These are phyloP conservation scores for Nakaseomyces kungkrabaensis DNA, from an alignment of 1,139 yeast species.

Conservation along the genomic window DNA sequence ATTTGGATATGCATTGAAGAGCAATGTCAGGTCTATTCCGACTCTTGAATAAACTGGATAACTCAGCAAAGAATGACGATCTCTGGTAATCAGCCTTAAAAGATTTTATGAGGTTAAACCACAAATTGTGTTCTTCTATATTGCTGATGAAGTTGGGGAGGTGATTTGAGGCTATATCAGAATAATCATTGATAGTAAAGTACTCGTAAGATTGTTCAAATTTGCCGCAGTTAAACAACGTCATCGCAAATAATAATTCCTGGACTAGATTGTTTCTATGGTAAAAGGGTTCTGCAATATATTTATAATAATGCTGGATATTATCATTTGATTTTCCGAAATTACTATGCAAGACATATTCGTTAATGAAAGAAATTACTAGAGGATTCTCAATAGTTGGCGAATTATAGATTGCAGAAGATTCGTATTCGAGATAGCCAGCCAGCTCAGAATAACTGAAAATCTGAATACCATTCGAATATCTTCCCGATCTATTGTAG, in stretches of 20 bases:
- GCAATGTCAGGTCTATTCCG: conserved; percentile 16
- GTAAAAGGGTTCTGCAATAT: conserved; percentile 16
- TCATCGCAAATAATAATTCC: conserved; percentile 24
- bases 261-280: conserved; percentile 14
- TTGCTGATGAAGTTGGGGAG: conserved; percentile 16
- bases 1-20: conserved; percentile 22
- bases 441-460: conserved; percentile 20
- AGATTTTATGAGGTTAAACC: conserved; percentile 19
- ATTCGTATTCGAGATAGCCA: conserved; percentile 14
- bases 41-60: conserved; percentile 16
- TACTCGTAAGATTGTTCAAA: conserved; percentile 20
- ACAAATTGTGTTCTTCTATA: conserved; percentile 9
- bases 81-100: conserved; percentile 10
- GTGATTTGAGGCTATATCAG: conserved; percentile 8
- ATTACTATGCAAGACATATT: conserved; percentile 12
- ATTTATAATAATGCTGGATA: conserved; percentile 11
- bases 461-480: conserved; percentile 19
- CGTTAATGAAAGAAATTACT: conserved; percentile 15
- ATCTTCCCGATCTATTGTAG: conserved; percentile 16
- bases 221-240: conserved; percentile 19
- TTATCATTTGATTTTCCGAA: conserved; percentile 2
- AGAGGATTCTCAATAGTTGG: conserved; percentile 14
- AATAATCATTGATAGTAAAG: conserved; percentile 19
- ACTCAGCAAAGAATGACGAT: conserved; percentile 15
- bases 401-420: conserved; percentile 12